A percentile compares a stretch with the other conserved stretches of the same genome.
These are phyloP conservation scores for Echeveria elegans DNA, from an alignment of 164 flowering plant genomes.

Conservation along the genomic window DNA sequence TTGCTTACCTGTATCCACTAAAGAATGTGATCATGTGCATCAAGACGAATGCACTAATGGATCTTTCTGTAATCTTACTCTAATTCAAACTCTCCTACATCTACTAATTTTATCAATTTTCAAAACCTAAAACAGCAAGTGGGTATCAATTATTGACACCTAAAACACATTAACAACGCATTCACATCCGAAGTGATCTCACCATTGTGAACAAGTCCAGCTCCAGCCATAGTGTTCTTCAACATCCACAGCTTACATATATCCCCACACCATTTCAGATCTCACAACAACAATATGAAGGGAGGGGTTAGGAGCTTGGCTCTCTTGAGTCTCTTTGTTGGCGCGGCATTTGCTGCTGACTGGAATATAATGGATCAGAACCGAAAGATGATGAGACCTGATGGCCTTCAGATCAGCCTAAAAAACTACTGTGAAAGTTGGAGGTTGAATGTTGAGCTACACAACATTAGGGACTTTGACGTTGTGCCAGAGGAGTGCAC, in stretches of 20 bases:
- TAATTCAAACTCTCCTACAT: no score
- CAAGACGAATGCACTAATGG: neutral
- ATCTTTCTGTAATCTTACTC: neutral
- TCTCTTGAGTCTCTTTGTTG: constrained; percentile 16
- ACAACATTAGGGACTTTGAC: constrained; percentile 52
- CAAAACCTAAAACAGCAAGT: neutral
- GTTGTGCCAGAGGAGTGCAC: constrained; percentile 70
- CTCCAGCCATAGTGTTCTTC: neutral
- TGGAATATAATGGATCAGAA: constrained; percentile 50
- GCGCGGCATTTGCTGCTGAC: constrained; percentile 23
- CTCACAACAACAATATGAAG: neutral
- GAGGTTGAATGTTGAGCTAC: constrained; percentile 71
- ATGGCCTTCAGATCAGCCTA: constrained; percentile 21
- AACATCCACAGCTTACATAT: neutral
- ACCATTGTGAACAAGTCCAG: neutral
- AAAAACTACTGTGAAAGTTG: constrained; percentile 78
- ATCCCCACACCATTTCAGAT: neutral
- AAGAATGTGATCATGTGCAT: neutral
- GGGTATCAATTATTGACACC: constrained; percentile 5
- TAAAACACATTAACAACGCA: neutral
- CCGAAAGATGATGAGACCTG: constrained; percentile 9
- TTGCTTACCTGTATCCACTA: neutral
- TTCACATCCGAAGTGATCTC: neutral
- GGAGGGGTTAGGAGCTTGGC: constrained; percentile 4
- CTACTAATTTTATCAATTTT: no score